phyloP scores from a whole-genome alignment of 1,139 yeast genomes.

The Martiniozyma asiatica region DNA sequence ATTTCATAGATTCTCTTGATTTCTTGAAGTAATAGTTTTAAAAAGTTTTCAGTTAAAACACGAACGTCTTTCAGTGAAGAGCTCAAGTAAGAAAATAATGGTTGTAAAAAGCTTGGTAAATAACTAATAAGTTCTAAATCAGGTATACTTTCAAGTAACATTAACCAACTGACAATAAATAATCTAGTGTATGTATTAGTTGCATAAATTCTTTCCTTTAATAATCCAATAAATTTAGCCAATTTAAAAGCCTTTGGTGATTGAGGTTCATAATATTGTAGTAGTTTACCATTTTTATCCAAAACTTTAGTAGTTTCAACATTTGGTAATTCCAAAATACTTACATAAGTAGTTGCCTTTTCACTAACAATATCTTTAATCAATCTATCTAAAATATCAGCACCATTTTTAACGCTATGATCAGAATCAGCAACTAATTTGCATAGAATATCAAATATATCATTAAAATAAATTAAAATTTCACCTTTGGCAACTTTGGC shows the following conservation, averaged over 20 bases:
- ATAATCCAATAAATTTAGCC: slow-evolving; percentile 78
- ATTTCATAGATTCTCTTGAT: slow-evolving; percentile 64
- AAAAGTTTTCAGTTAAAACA: slow-evolving; percentile 67
- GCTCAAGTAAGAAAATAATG: slow-evolving; percentile 67
- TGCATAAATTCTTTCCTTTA: slow-evolving; percentile 84
- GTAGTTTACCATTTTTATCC: slow-evolving; percentile 43
- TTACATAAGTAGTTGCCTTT: slow-evolving; percentile 81
- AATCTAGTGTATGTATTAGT: slow-evolving; percentile 88
- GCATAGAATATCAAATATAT: slow-evolving; percentile 86
- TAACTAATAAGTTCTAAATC: slow-evolving; percentile 79
- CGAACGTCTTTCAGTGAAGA: slow-evolving; percentile 84
- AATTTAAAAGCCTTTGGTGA: slow-evolving; percentile 73
- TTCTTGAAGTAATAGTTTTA: slow-evolving; percentile 70
- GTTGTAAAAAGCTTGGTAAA: slow-evolving; percentile 82
- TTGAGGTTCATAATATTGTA: slow-evolving; percentile 50
- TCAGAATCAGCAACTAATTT: slow-evolving; percentile 87
- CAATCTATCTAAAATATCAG: slow-evolving; percentile 81
- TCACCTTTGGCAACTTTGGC: slow-evolving; percentile 97
- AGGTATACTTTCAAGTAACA: slow-evolving; percentile 83
- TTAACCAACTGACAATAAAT: slow-evolving; percentile 87
- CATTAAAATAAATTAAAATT: slow-evolving; percentile 80
- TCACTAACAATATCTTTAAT: slow-evolving; percentile 94
- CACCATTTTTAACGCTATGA: slow-evolving; percentile 88
- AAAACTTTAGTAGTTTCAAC: slow-evolving; percentile 28
- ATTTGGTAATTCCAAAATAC: slow-evolving; percentile 35